A percentile compares a stretch with the other conserved stretches of the same genome.
phyloP scores from a whole-genome alignment of 805 yeast genomes.

The Yueomyces sinensis region DNA sequence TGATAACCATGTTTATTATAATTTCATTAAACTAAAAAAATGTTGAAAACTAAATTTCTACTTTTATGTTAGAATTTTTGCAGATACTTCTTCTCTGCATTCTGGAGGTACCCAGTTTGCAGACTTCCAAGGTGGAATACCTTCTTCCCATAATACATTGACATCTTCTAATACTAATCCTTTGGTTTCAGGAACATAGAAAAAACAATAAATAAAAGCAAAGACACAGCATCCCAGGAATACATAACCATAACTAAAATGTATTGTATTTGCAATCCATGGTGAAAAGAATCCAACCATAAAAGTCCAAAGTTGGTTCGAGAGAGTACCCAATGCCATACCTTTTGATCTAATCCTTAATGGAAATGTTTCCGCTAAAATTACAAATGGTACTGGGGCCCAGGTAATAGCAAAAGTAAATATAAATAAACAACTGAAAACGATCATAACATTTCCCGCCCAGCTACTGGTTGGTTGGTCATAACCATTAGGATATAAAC shows the following conservation, averaged over 20 bases:
- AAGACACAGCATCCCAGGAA: slow-evolving; percentile 41
- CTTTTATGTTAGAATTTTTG: too few relatives aligned
- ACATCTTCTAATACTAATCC: slow-evolving; percentile 72
- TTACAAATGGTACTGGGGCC: slow-evolving; percentile 57
- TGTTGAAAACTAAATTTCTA: too few relatives aligned
- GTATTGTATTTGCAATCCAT: slow-evolving; percentile 44
- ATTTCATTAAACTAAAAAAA: too few relatives aligned
- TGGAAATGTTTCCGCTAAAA: slow-evolving; percentile 56
- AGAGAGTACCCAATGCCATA: slow-evolving; percentile 43
- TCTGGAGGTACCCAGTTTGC: slow-evolving; percentile 34
- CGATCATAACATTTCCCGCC: slow-evolving; percentile 59
- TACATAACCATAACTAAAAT: slow-evolving; percentile 55
- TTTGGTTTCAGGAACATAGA: slow-evolving; percentile 61
- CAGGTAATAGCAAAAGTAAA: slow-evolving; percentile 62
- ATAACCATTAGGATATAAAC: slow-evolving; percentile 26
- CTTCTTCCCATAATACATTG: slow-evolving; percentile 49
- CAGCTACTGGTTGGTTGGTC: slow-evolving; percentile 31
- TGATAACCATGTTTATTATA: too few relatives aligned
- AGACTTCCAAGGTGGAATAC: slow-evolving; percentile 31
- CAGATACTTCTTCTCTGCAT: too few relatives aligned
- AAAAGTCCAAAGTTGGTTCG: slow-evolving; percentile 57
- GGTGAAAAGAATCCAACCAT: slow-evolving; percentile 60
- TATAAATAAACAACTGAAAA: slow-evolving; percentile 53
- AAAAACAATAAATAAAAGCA: slow-evolving; percentile 47
- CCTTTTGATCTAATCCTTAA: slow-evolving; percentile 51